Percentiles rank a stretch among this genome's conserved stretches.
These are phyloP conservation scores for Dissophora globulifera DNA, from an alignment of 192 early-diverging fungal species.

Conservation along the genomic window DNA sequence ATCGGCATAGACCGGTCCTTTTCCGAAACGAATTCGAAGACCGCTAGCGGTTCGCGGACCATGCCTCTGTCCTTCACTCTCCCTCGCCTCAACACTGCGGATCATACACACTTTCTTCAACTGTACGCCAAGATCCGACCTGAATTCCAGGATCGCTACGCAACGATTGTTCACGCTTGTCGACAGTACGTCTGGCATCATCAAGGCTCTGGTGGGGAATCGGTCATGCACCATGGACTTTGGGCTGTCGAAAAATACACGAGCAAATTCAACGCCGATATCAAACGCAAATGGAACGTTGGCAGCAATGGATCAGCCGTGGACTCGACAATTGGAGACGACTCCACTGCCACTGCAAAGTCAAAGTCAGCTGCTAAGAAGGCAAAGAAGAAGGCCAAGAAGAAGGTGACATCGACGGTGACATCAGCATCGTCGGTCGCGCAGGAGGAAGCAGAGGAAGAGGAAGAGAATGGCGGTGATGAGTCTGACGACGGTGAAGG, in stretches of 20 bases:
- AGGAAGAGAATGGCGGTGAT: conserved; percentile 1
- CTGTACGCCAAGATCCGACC: conserved; percentile 24
- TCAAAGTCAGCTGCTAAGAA: conserved; percentile 2
- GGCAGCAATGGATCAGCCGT: conserved; percentile 1
- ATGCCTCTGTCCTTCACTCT: not conserved
- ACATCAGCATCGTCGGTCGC: not conserved
- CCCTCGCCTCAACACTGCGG: conserved; percentile 12
- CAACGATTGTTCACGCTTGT: conserved; percentile 8
- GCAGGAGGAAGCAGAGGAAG: not conserved
- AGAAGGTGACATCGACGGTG: not conserved
- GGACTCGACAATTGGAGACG: too few species aligned
- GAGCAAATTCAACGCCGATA: conserved; percentile 13
- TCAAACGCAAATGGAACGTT: not conserved
- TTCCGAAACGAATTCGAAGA: not conserved
- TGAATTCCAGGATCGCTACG: conserved; percentile 35
- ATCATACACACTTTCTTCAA: conserved; percentile 26
- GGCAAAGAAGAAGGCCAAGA: conserved; percentile 21
- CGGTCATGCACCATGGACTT: not conserved
- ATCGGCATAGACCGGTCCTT: conserved; percentile 5
- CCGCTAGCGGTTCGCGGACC: too few species aligned
- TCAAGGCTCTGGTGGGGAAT: conserved; percentile 13
- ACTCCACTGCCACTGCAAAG: not conserved
- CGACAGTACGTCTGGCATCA: conserved; percentile 21
- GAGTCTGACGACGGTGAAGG: not conserved
- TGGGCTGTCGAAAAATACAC: conserved; percentile 32